phyloP scores from a whole-genome alignment of 1,139 yeast genomes.

The Debaryomyces subglobosus region DNA sequence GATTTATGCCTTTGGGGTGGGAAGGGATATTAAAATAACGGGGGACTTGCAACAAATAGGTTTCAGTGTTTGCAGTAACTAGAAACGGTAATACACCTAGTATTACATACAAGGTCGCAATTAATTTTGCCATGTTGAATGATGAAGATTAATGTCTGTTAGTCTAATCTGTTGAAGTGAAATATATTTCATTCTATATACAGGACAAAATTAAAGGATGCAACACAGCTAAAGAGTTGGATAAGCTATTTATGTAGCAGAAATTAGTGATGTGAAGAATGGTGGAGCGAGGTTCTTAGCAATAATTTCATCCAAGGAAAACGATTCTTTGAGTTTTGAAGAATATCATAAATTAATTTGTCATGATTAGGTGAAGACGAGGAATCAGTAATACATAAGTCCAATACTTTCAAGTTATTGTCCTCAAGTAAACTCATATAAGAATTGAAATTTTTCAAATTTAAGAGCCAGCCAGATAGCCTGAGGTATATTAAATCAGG shows the following conservation, averaged over 20 bases:
- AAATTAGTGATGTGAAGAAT: background rate
- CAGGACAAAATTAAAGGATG: background rate
- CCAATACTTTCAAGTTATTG: conserved; percentile 2
- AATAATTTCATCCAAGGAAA: conserved; percentile 6
- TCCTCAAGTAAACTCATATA: conserved; percentile 2
- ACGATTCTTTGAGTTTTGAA: background rate
- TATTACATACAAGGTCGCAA: background rate
- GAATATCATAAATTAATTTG: background rate
- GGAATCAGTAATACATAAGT: conserved; percentile 4
- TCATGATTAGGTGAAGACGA: background rate
- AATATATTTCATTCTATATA: background rate
- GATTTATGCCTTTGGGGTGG: conserved; percentile 17
- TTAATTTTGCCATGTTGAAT: conserved; percentile 3
- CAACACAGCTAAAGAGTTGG: background rate
- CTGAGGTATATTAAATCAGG: conserved; percentile 24
- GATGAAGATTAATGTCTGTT: background rate
- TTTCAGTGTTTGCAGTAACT: conserved; percentile 43
- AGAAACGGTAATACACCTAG: conserved; percentile 1
- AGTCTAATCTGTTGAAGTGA: background rate
- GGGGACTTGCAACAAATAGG: conserved; percentile 35
- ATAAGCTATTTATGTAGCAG: background rate
- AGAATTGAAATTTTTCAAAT: conserved; percentile 11
- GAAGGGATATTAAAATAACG: conserved; percentile 38
- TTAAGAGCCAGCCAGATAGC: conserved; percentile 30
- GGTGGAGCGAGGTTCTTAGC: background rate